A percentile compares a stretch with the other conserved stretches of the same genome.
phyloP scores from a whole-genome alignment of 1,284 basidiomycete genomes.

The Ustilago nuda region DNA sequence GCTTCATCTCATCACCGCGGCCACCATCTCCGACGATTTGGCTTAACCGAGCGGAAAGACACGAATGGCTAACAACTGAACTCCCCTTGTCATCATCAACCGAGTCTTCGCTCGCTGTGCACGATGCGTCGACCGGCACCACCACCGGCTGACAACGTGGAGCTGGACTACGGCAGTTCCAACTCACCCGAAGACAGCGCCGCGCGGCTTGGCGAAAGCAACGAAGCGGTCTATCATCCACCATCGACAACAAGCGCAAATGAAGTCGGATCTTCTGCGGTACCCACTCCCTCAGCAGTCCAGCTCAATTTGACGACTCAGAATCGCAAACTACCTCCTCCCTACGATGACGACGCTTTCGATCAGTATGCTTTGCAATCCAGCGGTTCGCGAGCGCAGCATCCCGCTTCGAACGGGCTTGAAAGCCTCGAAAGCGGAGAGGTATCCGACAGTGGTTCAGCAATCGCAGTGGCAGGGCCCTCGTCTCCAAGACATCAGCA shows the following conservation, averaged over 20 bases:
- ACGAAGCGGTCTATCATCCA: neutral
- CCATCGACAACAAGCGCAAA: constrained; percentile 3
- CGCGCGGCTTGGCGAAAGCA: neutral
- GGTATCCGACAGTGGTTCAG: neutral
- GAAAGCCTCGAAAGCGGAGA: neutral
- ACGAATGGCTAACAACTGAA: constrained; percentile 2
- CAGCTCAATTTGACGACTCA: neutral
- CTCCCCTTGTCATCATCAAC: neutral
- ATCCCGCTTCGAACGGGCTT: constrained; percentile 1
- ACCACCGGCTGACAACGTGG: constrained; percentile 26
- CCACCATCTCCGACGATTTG: neutral
- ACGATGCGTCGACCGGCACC: constrained; percentile 35
- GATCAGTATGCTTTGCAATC: neutral
- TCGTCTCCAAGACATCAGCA: constrained; percentile 10
- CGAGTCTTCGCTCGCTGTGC: constrained; percentile 7
- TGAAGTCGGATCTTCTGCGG: constrained; percentile 11
- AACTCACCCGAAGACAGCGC: constrained; percentile 2
- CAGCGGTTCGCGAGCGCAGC: neutral
- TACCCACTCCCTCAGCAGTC: neutral
- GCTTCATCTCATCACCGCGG: neutral
- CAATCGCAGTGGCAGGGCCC: constrained; percentile 8
- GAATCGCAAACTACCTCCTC: constrained; percentile 18
- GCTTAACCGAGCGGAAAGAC: neutral
- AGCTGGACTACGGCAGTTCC: constrained; percentile 45
- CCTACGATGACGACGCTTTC: constrained; percentile 28